phyloP scores from a whole-genome alignment of 305 asterid species.

The Vinca major region DNA sequence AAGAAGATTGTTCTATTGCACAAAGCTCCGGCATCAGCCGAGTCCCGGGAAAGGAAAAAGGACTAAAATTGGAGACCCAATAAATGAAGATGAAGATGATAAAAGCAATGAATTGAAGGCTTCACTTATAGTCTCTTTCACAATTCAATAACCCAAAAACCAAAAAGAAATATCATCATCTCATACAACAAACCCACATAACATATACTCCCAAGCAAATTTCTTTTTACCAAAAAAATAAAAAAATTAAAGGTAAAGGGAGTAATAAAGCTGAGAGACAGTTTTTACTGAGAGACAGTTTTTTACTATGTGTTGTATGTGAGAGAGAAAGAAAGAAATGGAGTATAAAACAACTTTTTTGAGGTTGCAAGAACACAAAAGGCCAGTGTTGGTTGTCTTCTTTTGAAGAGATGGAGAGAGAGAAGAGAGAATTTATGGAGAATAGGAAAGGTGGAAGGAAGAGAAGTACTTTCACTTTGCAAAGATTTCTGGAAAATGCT shows the following conservation, averaged over 20 bases:
- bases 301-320: too few relatives aligned
- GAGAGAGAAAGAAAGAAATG: too few relatives aligned
- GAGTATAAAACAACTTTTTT: constrained; percentile 10
- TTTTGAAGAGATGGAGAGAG: constrained; percentile 10
- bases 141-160: constrained; percentile 27
- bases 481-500: constrained; percentile 47
- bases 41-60: too few relatives aligned
- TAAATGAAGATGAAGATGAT: too few relatives aligned
- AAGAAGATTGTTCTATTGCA: too few relatives aligned
- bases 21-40: too few relatives aligned
- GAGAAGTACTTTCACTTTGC: constrained; percentile 42
- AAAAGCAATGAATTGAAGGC: constrained; percentile 13
- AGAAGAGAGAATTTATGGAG: constrained; percentile 46
- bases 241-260: too few relatives aligned
- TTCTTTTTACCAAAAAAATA: too few relatives aligned
- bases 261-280: too few relatives aligned
- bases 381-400: constrained; percentile 31
- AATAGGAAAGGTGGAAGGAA: constrained; percentile 22
- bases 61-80: constrained; percentile 8
- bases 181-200: constrained; percentile 6
- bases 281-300: too few relatives aligned
- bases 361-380: constrained; percentile 18
- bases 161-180: constrained; percentile 11
- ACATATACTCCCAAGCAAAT: not conserved
- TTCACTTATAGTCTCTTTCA: constrained; percentile 28